Evolutionary conservation across 768 basidiomycete species (phyloP), one percentile per base, ranked within the genome.

Genomic region (Ramaria rubella): DNA sequence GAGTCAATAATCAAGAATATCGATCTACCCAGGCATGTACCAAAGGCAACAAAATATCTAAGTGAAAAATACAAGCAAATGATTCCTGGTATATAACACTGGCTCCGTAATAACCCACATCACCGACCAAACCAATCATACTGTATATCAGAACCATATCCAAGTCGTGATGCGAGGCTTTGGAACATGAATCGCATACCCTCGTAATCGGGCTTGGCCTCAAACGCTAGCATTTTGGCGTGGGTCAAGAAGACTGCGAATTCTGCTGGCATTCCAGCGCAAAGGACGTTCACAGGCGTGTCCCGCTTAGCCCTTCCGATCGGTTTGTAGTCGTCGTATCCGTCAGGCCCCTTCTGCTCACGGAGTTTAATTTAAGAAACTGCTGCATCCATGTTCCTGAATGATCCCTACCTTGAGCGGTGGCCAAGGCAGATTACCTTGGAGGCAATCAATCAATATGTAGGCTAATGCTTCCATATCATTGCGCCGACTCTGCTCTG

Each of bases 61-160:
- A 11, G n/a, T n/a, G n/a, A 38, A n/a, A n/a, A 38, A 38, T 11
- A 38, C 36, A 11, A 38, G n/a, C 36, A 38, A n/a, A 38, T 38
- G 36, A 38, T 38, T 38, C 11, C 36, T n/a, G n/a, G n/a, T n/a
- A n/a, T n/a, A n/a, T n/a, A n/a, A n/a, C n/a, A n/a, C n/a, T n/a
- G n/a, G n/a, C n/a, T n/a, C n/a, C n/a, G n/a, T n/a, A n/a, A 27
- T 30, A 23, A 14, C 26, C 27, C 7, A 31, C 30, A 33, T 33
- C 33, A 56, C 19, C 55, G 55, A n/a, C 55, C 55, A 31, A 46
- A 33, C 55, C 55, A 56, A 24, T 56, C 55, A 23, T 56, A 56
- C 3, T 33, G 55, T 17, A 56, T 49, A 33, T 56, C 55, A 45
- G 55, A 29, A 19, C 44, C 31, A 49, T 56, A 46, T 15, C 55